Evolutionary conservation across 441 rosid species (phyloP).

Genomic region (Manihot esculenta): DNA sequence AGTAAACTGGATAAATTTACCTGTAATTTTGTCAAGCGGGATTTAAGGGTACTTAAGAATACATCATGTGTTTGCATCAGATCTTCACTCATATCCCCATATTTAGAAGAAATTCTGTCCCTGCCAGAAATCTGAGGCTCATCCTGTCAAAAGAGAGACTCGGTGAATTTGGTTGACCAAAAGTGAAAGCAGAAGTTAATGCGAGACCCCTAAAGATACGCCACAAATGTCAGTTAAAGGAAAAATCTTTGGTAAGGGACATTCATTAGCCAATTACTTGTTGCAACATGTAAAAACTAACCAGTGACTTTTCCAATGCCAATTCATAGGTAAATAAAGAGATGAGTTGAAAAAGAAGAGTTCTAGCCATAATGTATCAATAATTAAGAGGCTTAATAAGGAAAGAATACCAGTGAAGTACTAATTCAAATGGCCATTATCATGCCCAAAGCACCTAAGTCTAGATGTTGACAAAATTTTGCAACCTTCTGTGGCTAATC

Average conservation of each 20-base stretch:
- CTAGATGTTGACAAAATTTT: background rate
- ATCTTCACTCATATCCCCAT: slow-evolving; percentile 52
- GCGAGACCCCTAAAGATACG: background rate
- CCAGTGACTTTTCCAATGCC: background rate
- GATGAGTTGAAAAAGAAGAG: background rate
- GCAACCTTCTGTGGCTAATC: background rate
- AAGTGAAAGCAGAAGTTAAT: slow-evolving; percentile 8
- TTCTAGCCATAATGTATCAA: background rate
- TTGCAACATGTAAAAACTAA: background rate
- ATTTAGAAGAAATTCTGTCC: slow-evolving; percentile 34
- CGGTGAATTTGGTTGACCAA: slow-evolving; percentile 6
- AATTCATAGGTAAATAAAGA: background rate
- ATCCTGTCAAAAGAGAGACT: slow-evolving; percentile 43
- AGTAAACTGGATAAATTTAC: slow-evolving; percentile 36
- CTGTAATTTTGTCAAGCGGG: slow-evolving; percentile 87
- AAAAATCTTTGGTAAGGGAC: background rate
- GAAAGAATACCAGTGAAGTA: background rate
- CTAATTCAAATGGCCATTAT: background rate
- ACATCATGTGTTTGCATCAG: slow-evolving; percentile 70
- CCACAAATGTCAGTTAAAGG: background rate
- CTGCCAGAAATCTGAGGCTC: slow-evolving; percentile 63
- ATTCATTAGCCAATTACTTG: background rate
- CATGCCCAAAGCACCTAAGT: background rate
- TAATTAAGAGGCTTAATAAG: background rate
- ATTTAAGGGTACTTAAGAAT: slow-evolving; percentile 66